A percentile compares a stretch with the other conserved stretches of the same genome.
Conservation (phyloP, 2,329 filamentous ascomycete species). For the Aureobasidium leucospermi region DNA sequence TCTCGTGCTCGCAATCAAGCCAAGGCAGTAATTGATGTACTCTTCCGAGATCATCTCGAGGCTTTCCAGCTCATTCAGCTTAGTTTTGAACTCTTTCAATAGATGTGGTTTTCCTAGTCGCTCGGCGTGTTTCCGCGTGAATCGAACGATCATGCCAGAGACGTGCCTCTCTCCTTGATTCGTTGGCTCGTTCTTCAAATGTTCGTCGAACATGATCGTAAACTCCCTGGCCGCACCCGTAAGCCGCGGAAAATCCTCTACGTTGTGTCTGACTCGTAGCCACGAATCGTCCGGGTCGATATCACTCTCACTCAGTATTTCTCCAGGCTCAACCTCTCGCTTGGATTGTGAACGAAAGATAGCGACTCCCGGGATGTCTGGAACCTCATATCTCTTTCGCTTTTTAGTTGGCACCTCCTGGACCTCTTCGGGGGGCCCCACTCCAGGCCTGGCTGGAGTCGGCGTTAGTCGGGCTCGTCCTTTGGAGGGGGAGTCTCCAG, state of each 20-base stretch:
- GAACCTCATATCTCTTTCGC: constrained; percentile 30
- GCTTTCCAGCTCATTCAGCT: constrained; percentile 26
- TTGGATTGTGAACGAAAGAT: constrained; percentile 37
- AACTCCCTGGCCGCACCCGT: constrained; percentile 28
- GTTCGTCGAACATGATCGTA: constrained; percentile 30
- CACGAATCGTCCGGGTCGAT: constrained; percentile 34
- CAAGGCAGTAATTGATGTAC: constrained; percentile 16
- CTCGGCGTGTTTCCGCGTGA: constrained; percentile 23
- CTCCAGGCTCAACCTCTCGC: constrained; percentile 30
- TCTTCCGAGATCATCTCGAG: constrained; percentile 25
- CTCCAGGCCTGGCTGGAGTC: background rate
- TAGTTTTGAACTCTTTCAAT: constrained; percentile 24
- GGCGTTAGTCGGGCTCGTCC: background rate
- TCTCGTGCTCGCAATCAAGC: background rate
- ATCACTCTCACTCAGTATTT: constrained; percentile 37
- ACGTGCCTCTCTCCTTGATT: constrained; percentile 26
- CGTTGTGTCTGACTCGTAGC: constrained; percentile 28
- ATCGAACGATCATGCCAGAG: constrained; percentile 34
- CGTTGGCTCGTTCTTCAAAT: constrained; percentile 31
- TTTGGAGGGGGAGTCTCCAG: background rate
- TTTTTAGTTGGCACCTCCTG: constrained; percentile 17
- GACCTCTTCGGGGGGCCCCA: constrained; percentile 17
- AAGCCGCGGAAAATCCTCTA: constrained; percentile 19
- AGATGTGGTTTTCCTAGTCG: constrained; percentile 21
- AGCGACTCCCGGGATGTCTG: constrained; percentile 28